A percentile compares a stretch with the other conserved stretches of the same genome.
phyloP scores from a whole-genome alignment of 495 filamentous ascomycete species.

The Hapsidospora chrysogenum region DNA sequence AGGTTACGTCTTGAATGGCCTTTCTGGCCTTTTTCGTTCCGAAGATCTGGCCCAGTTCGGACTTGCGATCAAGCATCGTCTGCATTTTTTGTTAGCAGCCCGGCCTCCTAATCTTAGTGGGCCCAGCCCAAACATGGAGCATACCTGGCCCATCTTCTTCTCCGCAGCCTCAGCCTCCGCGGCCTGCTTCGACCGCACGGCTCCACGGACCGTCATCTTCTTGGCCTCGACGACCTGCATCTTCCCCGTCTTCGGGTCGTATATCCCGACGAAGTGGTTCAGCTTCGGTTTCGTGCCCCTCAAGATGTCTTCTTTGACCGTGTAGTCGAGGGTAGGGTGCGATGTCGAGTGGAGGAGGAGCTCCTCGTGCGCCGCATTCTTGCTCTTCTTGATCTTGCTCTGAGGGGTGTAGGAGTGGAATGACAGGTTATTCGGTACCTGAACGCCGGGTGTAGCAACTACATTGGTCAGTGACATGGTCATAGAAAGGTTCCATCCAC shows the following conservation, averaged over 20 bases:
- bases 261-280: conserved; percentile 78
- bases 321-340: conserved; percentile 67
- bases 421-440: conserved; percentile 33
- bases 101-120: neutral
- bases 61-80: conserved; percentile 41
- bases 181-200: conserved; percentile 36
- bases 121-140: too few relatives aligned
- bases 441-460: conserved; percentile 57
- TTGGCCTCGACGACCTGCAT: conserved; percentile 61
- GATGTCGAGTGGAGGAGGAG: conserved; percentile 61
- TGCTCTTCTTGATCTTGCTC: conserved; percentile 19
- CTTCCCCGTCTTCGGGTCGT: conserved; percentile 53
- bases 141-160: too few relatives aligned
- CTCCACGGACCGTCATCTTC: conserved; percentile 54
- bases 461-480: neutral
- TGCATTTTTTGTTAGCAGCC: conserved; percentile 16
- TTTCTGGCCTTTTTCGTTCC: conserved; percentile 91
- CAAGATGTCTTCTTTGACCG: conserved; percentile 53
- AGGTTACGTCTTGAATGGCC: conserved; percentile 54
- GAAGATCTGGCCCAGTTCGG: conserved; percentile 71
- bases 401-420: conserved; percentile 42
- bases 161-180: conserved; percentile 16
- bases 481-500: neutral
- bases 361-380: conserved; percentile 30
- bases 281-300: conserved; percentile 43